These are phyloP conservation scores for Didymella sp. DNA, from an alignment of 2,329 filamentous ascomycete species.

Conservation along the genomic window DNA sequence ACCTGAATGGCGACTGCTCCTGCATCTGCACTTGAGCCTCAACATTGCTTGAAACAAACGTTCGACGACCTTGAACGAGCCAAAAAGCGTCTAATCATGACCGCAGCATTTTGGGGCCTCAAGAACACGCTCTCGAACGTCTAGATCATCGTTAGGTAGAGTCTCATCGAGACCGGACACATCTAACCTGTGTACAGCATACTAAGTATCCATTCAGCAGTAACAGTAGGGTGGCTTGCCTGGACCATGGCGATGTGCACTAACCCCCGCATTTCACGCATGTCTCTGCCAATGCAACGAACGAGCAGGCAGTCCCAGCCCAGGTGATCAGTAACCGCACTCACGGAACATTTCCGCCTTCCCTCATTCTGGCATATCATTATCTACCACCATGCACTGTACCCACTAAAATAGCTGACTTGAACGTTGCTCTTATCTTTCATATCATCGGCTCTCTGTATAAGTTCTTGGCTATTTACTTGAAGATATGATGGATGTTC, in stretches of 20 bases:
- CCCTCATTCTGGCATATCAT: conserved; percentile 3
- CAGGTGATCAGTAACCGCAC: not conserved
- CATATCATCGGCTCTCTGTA: not conserved
- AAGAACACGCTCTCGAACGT: too few species aligned
- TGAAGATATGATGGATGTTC: conserved; percentile 6
- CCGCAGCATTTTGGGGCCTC: not conserved
- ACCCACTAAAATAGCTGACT: conserved; percentile 7
- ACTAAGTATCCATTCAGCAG: not conserved
- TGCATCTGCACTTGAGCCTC: conserved; percentile 1
- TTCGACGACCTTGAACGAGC: not conserved
- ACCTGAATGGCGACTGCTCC: not conserved
- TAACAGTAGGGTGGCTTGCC: not conserved
- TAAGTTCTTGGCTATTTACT: conserved; percentile 5
- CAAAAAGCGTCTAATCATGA: too few species aligned
- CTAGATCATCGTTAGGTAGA: not conserved
- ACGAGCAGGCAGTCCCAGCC: not conserved
- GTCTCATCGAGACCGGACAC: not conserved
- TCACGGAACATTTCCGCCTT: conserved; percentile 14
- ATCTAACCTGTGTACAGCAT: not conserved
- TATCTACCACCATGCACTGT: conserved; percentile 14
- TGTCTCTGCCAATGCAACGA: not conserved
- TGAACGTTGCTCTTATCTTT: conserved; percentile 15
- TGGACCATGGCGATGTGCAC: not conserved
- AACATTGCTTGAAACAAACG: not conserved
- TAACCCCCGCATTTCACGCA: conserved; percentile 15